Base-by-base conservation (phyloP, 257 asterid genomes). In the Eucommia ulmoides region DNA sequence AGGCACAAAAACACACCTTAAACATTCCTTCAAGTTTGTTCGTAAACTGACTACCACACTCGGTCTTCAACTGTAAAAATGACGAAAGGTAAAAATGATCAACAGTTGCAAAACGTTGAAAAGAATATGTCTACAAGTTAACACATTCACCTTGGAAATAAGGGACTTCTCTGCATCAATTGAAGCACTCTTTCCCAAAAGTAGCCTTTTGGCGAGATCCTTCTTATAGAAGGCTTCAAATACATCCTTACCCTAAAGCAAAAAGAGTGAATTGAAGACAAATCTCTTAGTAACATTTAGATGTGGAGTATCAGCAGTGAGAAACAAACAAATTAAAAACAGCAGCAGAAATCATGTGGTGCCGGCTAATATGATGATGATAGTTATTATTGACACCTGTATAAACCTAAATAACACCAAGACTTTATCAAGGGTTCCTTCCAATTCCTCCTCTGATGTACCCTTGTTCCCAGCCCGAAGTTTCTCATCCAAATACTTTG, bases 391-490 rank as follows among this genome's bases (percentile, higher is more conserved):
- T n/a, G n/a, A n/a, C 73, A 86, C 99, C 97, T 86, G 97, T 64
- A 86, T 91, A 74, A 72, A 91, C 73, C 97, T 79, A 81, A 91
- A 91, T 58, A 91, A 69, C 54, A 91, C 89, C 83, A 91, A 68
- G 61, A 86, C 99, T 83, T 77, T 91, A 58, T 91, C 97, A 19
- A 91, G 88, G 54, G 94, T 91, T 21, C 93, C 88, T 84, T 91
- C 99, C 77, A 91, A 69, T 67, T 86, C 99, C 80, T 91, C 99
- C 80, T 91, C 97, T 45, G 99, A 91, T 41, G 94, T 81, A 61
- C 99, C 99, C 77, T 91, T 86, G 67, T 91, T 91, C 55, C 99
- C 96, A 35, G 99, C 94, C 20, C 97, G 99, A 42, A 91, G 95
- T 68, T 86, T 91, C 74, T 91, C 97, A 29, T 91, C 99, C 58